A percentile compares a stretch with the other conserved stretches of the same genome.
Conservation (phyloP, 129 eudicot genomes). For the Tagetes patula region DNA sequence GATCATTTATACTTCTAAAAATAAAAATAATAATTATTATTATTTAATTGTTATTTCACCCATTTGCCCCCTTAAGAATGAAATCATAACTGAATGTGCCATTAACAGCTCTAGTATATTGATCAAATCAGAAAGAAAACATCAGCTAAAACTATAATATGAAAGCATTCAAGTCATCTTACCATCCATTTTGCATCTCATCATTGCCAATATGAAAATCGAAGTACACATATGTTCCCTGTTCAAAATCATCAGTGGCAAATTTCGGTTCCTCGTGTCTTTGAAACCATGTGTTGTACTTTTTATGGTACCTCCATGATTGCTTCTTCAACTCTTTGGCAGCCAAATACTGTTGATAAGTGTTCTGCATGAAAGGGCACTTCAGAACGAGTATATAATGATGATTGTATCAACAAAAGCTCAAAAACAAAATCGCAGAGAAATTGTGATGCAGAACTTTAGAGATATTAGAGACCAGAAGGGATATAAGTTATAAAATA, state of each 20-base stretch:
- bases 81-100: not conserved
- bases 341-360: conserved; percentile 95
- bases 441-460: not conserved
- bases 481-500: conserved; percentile 12
- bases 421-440: not conserved
- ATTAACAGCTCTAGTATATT: not conserved
- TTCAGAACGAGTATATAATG: conserved; percentile 23
- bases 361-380: conserved; percentile 52
- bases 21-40: not conserved
- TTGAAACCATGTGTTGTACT: conserved; percentile 95
- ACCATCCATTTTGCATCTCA: conserved; percentile 94
- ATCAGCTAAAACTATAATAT: not conserved
- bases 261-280: conserved; percentile 94
- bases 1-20: not conserved
- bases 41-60: not conserved
- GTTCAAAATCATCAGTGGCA: conserved; percentile 96
- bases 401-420: not conserved
- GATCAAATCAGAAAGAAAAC: not conserved
- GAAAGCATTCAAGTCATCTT: conserved; percentile 27
- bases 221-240: conserved; percentile 94
- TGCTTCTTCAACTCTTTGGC: conserved; percentile 95
- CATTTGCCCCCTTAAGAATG: not conserved
- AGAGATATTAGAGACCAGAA: not conserved
- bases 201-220: conserved; percentile 80
- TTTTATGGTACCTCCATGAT: conserved; percentile 98